Conservation (phyloP, 176 grass and related monocot species). For the Oryza australiensis region DNA sequence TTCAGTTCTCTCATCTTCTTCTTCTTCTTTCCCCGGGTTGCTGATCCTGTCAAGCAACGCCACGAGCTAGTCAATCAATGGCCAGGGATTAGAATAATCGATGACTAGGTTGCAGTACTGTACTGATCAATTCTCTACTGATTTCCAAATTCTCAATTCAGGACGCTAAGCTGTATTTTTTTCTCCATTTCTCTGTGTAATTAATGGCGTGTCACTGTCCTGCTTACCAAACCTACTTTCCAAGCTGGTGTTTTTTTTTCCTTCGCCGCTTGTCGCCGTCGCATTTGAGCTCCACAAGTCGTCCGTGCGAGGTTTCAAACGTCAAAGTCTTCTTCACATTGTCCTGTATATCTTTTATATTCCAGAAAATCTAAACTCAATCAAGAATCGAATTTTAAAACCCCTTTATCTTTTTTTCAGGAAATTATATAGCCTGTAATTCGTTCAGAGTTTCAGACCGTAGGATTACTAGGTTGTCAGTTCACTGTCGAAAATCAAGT, state of each 20-base stretch:
- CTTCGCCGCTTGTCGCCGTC: slow-evolving; percentile 16
- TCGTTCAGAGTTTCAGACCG: too few relatives aligned
- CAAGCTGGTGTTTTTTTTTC: background rate
- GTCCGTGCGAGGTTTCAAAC: background rate
- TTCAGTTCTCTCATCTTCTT: background rate
- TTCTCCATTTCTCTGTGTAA: background rate
- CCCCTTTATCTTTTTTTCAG: background rate
- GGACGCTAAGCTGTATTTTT: background rate
- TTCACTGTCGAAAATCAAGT: too few relatives aligned
- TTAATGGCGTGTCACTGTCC: slow-evolving; percentile 1
- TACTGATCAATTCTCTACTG: background rate
- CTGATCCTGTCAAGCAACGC: slow-evolving; percentile 3
- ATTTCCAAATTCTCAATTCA: background rate
- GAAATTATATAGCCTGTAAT: too few relatives aligned
- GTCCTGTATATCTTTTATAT: background rate
- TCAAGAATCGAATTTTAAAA: background rate
- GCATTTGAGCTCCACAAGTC: background rate
- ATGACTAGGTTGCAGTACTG: background rate
- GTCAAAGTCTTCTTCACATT: slow-evolving; percentile 15
- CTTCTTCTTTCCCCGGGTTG: background rate
- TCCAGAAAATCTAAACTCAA: background rate
- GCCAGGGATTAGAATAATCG: slow-evolving; percentile 2
- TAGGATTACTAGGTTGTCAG: too few relatives aligned
- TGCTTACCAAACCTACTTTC: slow-evolving; percentile 15
- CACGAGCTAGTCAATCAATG: slow-evolving; percentile 17